Evolutionary conservation across 345 rosid species (phyloP).

Genomic region (Noccaea caerulescens): DNA sequence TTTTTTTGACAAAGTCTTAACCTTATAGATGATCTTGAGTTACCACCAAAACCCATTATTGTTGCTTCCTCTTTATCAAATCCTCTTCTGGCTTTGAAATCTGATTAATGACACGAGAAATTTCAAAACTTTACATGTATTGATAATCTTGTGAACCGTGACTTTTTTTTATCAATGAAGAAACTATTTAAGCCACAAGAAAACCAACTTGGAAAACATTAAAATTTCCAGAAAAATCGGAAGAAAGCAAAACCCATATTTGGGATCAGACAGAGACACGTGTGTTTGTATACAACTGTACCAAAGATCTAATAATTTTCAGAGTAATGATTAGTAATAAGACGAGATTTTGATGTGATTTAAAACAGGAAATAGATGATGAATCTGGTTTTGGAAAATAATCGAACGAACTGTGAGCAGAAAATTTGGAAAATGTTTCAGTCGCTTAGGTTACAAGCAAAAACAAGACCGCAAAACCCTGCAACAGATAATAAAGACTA

Average conservation of each 20-base stretch:
- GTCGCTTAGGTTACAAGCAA: constrained; percentile 42
- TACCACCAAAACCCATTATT: constrained; percentile 45
- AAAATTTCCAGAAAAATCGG: constrained; percentile 34
- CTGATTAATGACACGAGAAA: constrained; percentile 33
- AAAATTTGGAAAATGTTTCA: background rate
- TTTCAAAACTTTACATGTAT: constrained; percentile 18
- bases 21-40: constrained; percentile 75
- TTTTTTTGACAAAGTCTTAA: constrained; percentile 34
- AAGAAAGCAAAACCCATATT: constrained; percentile 29
- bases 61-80: constrained; percentile 20
- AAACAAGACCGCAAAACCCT: constrained; percentile 32
- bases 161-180: constrained; percentile 29
- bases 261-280: constrained; percentile 29
- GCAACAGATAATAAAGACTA: background rate
- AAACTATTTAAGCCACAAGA: constrained; percentile 27
- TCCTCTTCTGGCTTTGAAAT: constrained; percentile 12
- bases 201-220: constrained; percentile 36
- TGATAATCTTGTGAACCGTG: constrained; percentile 30
- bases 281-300: constrained; percentile 37
- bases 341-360: constrained; percentile 9
- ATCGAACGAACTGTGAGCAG: background rate
- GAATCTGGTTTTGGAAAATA: constrained; percentile 26
- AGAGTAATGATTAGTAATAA: constrained; percentile 5
- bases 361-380: background rate
- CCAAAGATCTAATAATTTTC: background rate